Evolutionary conservation across 345 rosid genomes (phyloP).

Genomic region (Turnera subulata): DNA sequence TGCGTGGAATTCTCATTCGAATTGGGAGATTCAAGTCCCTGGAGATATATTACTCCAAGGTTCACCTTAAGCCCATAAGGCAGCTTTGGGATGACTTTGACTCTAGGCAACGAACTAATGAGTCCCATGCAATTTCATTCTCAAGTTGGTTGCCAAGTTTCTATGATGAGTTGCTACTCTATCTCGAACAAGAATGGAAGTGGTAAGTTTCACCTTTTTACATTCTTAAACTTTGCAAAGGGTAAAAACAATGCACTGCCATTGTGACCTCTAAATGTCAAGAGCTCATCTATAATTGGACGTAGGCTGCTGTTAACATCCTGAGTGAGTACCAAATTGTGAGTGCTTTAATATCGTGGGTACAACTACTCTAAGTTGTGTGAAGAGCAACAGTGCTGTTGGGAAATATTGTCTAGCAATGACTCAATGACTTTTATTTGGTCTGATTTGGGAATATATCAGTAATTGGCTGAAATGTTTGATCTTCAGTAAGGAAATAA

Average conservation of each 20-base stretch:
- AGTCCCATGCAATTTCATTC: constrained; percentile 44
- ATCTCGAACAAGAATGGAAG: constrained; percentile 98
- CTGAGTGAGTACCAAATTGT: no score
- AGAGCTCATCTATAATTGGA: constrained; percentile 5
- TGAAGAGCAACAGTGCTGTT: not conserved
- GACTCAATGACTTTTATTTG: not conserved
- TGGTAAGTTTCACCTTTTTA: constrained; percentile 45
- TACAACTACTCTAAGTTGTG: no score
- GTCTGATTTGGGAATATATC: not conserved
- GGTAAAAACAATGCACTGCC: not conserved
- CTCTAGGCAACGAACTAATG: constrained; percentile 52
- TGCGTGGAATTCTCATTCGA: constrained; percentile 86
- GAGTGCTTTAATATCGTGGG: no score
- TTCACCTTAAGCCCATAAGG: constrained; percentile 76
- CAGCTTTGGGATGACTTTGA: constrained; percentile 96
- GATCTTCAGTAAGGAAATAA: no score
- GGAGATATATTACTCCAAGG: constrained; percentile 82
- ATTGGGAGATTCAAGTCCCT: constrained; percentile 94
- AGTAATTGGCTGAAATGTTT: not conserved
- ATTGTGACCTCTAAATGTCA: constrained; percentile 10
- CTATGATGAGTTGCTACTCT: constrained; percentile 88
- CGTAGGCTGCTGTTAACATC: not conserved
- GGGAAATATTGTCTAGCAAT: not conserved
- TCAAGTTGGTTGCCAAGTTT: constrained; percentile 92
- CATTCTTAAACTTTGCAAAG: not conserved